Evolutionary conservation across 352 stramenopile species (phyloP).

Genomic region (Globisporangium apiculatum): DNA sequence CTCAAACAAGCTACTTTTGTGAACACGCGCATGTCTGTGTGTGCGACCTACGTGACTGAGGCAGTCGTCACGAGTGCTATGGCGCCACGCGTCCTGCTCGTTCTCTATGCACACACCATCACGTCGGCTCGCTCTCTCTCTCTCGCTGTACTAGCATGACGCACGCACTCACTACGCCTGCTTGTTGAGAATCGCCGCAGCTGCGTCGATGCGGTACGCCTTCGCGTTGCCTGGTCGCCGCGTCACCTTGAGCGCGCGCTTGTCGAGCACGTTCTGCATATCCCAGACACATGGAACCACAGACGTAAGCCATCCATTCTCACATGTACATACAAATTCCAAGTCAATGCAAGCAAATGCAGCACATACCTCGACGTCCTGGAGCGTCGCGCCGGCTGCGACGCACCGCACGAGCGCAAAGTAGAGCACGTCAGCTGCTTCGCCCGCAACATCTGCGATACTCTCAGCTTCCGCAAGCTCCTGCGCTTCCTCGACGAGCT

Average conservation of each 20-base stretch:
- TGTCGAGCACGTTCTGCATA: conserved; percentile 82
- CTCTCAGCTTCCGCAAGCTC: conserved; percentile 88
- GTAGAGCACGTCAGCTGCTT: conserved; percentile 95
- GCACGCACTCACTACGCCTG: conserved; percentile 18
- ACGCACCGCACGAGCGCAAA: conserved; percentile 93
- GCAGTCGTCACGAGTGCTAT: no score
- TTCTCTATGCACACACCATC: background rate
- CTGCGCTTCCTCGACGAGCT: conserved; percentile 96
- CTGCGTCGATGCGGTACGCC: conserved; percentile 77
- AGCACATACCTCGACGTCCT: conserved; percentile 80
- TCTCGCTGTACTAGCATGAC: background rate
- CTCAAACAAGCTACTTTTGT: no score
- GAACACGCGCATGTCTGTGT: background rate
- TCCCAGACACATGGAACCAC: background rate
- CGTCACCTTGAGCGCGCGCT: conserved; percentile 90
- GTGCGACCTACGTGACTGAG: background rate
- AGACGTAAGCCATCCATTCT: background rate
- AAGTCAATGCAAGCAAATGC: background rate
- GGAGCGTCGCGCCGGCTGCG: conserved; percentile 87
- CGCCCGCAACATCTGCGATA: conserved; percentile 85
- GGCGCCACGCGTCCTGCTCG: background rate
- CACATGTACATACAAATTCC: background rate
- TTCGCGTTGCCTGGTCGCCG: conserved; percentile 84
- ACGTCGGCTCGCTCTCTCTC: background rate
- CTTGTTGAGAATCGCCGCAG: conserved; percentile 59